Evolutionary conservation across 2,329 filamentous ascomycete species (phyloP), one percentile per base, ranked within the genome.

Genomic region (Pyrenophora tritici-repentis): DNA sequence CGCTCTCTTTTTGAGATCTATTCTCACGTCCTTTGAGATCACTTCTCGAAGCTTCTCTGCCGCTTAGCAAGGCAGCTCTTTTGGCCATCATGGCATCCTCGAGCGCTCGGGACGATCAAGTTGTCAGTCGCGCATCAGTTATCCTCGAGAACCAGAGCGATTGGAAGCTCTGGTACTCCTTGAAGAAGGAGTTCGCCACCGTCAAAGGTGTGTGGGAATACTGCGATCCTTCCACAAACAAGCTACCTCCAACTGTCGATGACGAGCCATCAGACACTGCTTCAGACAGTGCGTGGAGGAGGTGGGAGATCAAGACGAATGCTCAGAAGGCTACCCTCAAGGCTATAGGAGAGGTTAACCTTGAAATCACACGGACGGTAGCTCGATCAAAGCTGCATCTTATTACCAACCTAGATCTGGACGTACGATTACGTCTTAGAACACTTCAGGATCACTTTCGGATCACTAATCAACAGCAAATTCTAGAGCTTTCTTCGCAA

Each of bases 151-250:
- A 34, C 3, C 12, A 34, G 32, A 34, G 32, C 32, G 24, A 26
- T 26, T 26, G 4, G 24, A 26, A 26, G 24, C 24, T 26, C 24
- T 26, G 8, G 24, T 26, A 26, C 24, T 26, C 4, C 1, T 5
- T 26, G 2, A 26, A 26, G 32, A 36, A 37, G 33, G 14, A 38
- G 24, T 46, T 38, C 8, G 24, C 42, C 10, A 38, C 42, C 10
- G 13, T 46, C 13, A 46, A 46, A 22, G 42, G 42, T 22, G 42
- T 46, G 24, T 46, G 10, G 42, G 24, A 38, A 38, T 46, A 46
- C 42, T 46, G 35, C 35, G 17, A 46, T 13, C 34, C 42, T 9
- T 31, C 22, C 6, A 38, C 24, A 14, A 22, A 12, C 2, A 46
- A 38, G 8, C 24, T 20, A 38, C 34, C 42, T 46, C 20, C 16